Evolutionary conservation across 1,284 basidiomycete genomes (phyloP).

Genomic region (Austroboletus novae-zelandiae): DNA sequence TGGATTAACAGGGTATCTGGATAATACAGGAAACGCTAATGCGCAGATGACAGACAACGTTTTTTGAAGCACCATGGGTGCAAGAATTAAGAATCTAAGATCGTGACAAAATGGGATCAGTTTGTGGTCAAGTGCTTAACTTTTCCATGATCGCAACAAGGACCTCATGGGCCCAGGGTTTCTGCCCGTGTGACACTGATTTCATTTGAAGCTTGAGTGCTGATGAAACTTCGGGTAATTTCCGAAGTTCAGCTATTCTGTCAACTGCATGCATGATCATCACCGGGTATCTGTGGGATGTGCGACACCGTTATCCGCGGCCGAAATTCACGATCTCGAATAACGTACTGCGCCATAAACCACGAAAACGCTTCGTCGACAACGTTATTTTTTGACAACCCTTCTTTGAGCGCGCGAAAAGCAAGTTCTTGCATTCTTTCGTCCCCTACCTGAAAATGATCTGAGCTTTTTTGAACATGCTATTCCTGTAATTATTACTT

Average conservation of each 20-base stretch:
- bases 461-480: neutral
- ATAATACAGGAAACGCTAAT: neutral
- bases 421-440: slow-evolving; percentile 26
- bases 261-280: slow-evolving; percentile 20
- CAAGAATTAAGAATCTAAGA: neutral
- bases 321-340: neutral
- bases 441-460: slow-evolving; percentile 23
- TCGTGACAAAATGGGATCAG: neutral
- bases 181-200: slow-evolving; percentile 24
- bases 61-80: too few relatives aligned
- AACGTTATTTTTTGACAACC: slow-evolving; percentile 27
- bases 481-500: slow-evolving; percentile 1
- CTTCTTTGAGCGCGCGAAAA: slow-evolving; percentile 23
- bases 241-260: slow-evolving; percentile 20
- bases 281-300: slow-evolving; percentile 14
- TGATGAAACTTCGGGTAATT: slow-evolving; percentile 17
- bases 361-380: slow-evolving; percentile 31
- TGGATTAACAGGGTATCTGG: too few relatives aligned
- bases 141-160: slow-evolving; percentile 28
- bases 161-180: slow-evolving; percentile 22
- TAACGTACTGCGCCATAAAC: slow-evolving; percentile 32
- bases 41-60: neutral
- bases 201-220: slow-evolving; percentile 25
- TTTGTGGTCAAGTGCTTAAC: slow-evolving; percentile 11
- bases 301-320: slow-evolving; percentile 12